Percentiles rank a stretch among this genome's conserved stretches.
Conservation (phyloP, 2,329 filamentous ascomycete genomes). For the Eutypella sp. region DNA sequence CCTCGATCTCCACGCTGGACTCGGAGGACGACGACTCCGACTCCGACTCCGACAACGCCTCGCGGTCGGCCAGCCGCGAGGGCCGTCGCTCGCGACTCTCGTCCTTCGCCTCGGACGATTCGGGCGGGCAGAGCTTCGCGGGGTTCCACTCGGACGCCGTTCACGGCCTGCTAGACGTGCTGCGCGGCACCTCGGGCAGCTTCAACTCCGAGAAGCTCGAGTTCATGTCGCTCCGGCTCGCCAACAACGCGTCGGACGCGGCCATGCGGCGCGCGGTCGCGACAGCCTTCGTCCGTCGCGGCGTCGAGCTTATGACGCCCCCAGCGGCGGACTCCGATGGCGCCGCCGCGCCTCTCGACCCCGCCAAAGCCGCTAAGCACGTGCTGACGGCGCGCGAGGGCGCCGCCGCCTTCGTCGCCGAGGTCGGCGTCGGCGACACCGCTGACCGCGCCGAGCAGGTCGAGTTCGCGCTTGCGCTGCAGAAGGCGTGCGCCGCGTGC, state of each 20-base stretch:
- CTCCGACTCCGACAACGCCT: slow-evolving; percentile 59
- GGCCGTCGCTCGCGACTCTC: slow-evolving; percentile 63
- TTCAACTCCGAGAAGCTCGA: slow-evolving; percentile 83
- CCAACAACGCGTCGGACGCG: slow-evolving; percentile 81
- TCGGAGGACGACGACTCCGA: slow-evolving; percentile 63
- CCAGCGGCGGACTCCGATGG: no score
- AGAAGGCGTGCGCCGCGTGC: slow-evolving; percentile 68
- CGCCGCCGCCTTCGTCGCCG: slow-evolving; percentile 50
- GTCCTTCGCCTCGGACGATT: slow-evolving; percentile 70
- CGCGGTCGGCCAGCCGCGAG: slow-evolving; percentile 44
- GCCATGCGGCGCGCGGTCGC: slow-evolving; percentile 85
- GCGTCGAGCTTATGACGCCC: slow-evolving; percentile 64
- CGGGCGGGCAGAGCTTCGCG: slow-evolving; percentile 50
- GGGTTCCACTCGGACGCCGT: slow-evolving; percentile 86
- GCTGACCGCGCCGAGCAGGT: slow-evolving; percentile 67
- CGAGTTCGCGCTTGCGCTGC: slow-evolving; percentile 76
- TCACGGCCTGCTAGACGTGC: slow-evolving; percentile 77
- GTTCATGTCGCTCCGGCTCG: slow-evolving; percentile 87
- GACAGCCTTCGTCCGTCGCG: slow-evolving; percentile 76
- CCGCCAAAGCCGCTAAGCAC: slow-evolving; percentile 59
- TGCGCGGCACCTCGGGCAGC: slow-evolving; percentile 69
- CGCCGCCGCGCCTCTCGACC: slow-evolving; percentile 48
- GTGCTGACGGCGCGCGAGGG: slow-evolving; percentile 52
- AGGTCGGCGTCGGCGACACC: slow-evolving; percentile 59
- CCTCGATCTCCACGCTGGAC: slow-evolving; percentile 54